Evolutionary conservation across 208 protist genomes (phyloP).

Genomic region (Crithidia brevicula): DNA sequence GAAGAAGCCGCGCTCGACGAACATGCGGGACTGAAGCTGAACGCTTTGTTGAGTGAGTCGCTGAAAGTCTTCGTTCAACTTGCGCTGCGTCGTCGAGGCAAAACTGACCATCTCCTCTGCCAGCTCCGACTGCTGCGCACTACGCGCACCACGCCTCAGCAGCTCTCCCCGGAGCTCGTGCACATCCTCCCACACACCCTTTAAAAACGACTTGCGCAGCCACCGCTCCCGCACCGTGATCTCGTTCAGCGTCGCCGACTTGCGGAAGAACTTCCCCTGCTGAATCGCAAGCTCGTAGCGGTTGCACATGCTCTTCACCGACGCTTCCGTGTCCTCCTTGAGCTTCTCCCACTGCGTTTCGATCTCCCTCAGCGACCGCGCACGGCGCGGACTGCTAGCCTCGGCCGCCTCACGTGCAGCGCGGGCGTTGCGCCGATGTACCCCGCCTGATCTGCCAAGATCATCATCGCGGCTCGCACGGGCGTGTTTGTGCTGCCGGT

Average conservation of each 20-base stretch:
- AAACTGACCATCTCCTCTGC: slow-evolving; percentile 91
- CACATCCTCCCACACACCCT: slow-evolving; percentile 89
- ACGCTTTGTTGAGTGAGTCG: slow-evolving; percentile 83
- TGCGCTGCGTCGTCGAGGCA: slow-evolving; percentile 79
- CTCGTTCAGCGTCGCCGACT: slow-evolving; percentile 84
- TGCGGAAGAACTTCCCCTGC: slow-evolving; percentile 84
- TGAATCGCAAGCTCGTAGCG: slow-evolving; percentile 90
- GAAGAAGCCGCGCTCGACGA: slow-evolving; percentile 67
- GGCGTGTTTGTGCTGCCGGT: slow-evolving; percentile 71
- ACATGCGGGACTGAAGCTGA: slow-evolving; percentile 79
- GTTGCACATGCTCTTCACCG: slow-evolving; percentile 85
- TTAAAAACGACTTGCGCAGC: slow-evolving; percentile 88
- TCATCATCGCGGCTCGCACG: slow-evolving; percentile 73
- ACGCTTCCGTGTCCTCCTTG: slow-evolving; percentile 69
- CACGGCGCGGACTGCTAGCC: slow-evolving; percentile 13
- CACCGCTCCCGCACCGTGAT: slow-evolving; percentile 88
- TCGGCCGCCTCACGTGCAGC: slow-evolving; percentile 38
- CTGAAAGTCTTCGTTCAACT: slow-evolving; percentile 91
- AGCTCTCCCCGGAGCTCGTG: slow-evolving; percentile 89
- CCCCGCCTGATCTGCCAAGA: slow-evolving; percentile 74
- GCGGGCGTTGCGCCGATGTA: slow-evolving; percentile 66
- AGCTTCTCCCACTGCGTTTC: slow-evolving; percentile 71
- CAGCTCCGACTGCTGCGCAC: slow-evolving; percentile 88
- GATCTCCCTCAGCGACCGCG: slow-evolving; percentile 79
- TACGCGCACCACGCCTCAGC: slow-evolving; percentile 85